Conservation (phyloP, 768 basidiomycete species). For the Mycena vitilis region DNA sequence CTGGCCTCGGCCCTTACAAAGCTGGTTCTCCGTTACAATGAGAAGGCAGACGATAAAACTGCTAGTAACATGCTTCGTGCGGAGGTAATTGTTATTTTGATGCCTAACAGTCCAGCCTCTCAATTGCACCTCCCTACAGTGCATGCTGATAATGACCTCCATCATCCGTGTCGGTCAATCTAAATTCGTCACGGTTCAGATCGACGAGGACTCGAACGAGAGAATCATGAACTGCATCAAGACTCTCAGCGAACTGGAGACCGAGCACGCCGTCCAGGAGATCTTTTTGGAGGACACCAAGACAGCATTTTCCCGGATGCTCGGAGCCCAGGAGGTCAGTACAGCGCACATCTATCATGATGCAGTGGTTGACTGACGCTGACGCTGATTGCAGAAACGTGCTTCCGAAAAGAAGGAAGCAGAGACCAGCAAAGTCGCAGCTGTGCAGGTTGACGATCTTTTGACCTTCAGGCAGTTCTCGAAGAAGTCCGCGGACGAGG, state of each 20-base stretch:
- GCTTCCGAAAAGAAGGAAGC: slow-evolving; percentile 91
- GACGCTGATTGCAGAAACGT: slow-evolving; percentile 70
- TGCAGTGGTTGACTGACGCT: not conserved
- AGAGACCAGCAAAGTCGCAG: slow-evolving; percentile 71
- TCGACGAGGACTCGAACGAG: slow-evolving; percentile 98
- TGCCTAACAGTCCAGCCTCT: not conserved
- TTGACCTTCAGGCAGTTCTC: slow-evolving; percentile 94
- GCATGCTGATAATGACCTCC: slow-evolving; percentile 98
- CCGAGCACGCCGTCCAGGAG: slow-evolving; percentile 67
- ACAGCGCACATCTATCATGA: not conserved
- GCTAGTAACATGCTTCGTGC: slow-evolving; percentile 82
- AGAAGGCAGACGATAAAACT: slow-evolving; percentile 57
- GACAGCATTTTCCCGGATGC: slow-evolving; percentile 93
- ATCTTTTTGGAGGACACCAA: slow-evolving; percentile 90
- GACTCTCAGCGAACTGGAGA: slow-evolving; percentile 85
- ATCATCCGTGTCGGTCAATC: slow-evolving; percentile 97
- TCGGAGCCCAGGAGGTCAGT: slow-evolving; percentile 90
- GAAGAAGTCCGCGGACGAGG: slow-evolving; percentile 88
- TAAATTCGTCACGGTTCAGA: slow-evolving; percentile 92
- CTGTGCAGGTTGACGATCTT: slow-evolving; percentile 94
- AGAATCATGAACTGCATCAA: slow-evolving; percentile 97
- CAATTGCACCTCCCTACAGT: slow-evolving; percentile 8
- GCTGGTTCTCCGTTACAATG: slow-evolving; percentile 83
- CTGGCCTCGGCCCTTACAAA: slow-evolving; percentile 93
- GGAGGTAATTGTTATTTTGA: slow-evolving; percentile 64